These are phyloP conservation scores for Geotrichum europaeum DNA, from an alignment of 1,139 yeast species.

Conservation along the genomic window DNA sequence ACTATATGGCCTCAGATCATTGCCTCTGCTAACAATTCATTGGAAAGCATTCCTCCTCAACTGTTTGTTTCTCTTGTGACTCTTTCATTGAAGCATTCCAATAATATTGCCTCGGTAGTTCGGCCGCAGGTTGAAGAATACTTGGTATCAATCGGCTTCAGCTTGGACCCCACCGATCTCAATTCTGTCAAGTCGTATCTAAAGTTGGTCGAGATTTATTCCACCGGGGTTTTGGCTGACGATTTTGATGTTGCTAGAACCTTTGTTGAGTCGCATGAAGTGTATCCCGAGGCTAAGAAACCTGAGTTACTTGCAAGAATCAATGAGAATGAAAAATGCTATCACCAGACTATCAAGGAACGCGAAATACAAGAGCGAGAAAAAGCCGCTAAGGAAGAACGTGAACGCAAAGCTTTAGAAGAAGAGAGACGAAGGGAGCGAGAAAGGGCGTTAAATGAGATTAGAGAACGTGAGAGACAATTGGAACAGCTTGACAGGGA, in stretches of 20 bases:
- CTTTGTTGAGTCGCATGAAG: background rate
- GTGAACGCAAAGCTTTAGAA: background rate
- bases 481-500: background rate
- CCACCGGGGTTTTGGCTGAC: constrained; percentile 4
- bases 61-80: constrained; percentile 2
- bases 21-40: constrained; percentile 1
- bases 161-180: background rate
- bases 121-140: constrained; percentile 3
- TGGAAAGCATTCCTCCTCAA: constrained; percentile 10
- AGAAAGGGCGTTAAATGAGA: background rate
- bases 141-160: background rate
- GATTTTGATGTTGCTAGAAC: constrained; percentile 9
- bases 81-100: constrained; percentile 6
- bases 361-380: background rate
- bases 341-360: background rate
- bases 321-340: background rate
- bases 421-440: background rate
- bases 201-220: constrained; percentile 8
- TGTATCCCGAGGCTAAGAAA: constrained; percentile 7
- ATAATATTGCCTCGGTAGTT: constrained; percentile 6
- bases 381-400: background rate
- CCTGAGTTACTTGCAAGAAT: constrained; percentile 2
- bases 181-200: background rate
- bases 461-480: background rate
- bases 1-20: constrained; percentile 6